These are phyloP conservation scores for Verticillium alfalfae DNA, from an alignment of 2,329 filamentous ascomycete genomes.

Conservation along the genomic window DNA sequence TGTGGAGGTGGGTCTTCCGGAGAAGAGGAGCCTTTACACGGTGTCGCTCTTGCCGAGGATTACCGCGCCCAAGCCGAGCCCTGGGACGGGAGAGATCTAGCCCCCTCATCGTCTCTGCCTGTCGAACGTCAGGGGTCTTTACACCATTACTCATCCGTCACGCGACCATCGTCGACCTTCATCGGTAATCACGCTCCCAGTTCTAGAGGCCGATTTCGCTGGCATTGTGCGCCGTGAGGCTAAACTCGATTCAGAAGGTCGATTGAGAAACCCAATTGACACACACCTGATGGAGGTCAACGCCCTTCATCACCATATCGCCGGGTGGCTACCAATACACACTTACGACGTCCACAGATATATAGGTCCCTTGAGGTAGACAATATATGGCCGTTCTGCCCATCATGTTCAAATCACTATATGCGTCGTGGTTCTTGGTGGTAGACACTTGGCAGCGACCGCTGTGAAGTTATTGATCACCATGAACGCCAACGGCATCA, in stretches of 20 bases:
- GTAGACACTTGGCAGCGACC: not conserved
- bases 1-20: not conserved
- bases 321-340: not conserved
- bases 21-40: not conserved
- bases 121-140: too few species aligned
- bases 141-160: not conserved
- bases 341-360: not conserved
- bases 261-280: not conserved
- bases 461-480: not conserved
- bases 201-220: not conserved
- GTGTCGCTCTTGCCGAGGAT: not conserved
- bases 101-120: too few species aligned
- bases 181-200: not conserved
- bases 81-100: not conserved
- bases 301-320: not conserved
- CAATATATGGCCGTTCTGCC: not conserved
- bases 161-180: not conserved
- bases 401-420: not conserved
- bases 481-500: not conserved
- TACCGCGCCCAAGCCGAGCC: not conserved
- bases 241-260: not conserved
- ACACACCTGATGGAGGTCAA: not conserved
- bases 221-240: not conserved
- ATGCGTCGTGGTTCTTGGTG: not conserved
- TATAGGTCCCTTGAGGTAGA: not conserved